Evolutionary conservation across 495 filamentous ascomycete species (phyloP), one percentile per base, ranked within the genome.

Genomic region (Chaetomium cochliodes): DNA sequence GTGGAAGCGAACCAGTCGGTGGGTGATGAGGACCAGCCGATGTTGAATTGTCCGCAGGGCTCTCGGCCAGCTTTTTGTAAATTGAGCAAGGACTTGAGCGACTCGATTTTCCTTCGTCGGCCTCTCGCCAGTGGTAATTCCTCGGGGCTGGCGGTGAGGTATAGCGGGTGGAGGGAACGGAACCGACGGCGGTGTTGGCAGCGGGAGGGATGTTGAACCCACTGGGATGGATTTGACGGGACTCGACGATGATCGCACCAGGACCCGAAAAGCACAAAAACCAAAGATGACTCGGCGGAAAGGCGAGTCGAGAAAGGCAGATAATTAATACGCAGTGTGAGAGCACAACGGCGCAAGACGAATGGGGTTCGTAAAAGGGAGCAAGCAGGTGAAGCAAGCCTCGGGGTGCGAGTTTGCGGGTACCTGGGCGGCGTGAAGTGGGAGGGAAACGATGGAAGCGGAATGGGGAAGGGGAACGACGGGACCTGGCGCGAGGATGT

Each of bases 401-500:
- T 37, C 8, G 52, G 23, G 15, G 16, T 33, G 15, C 52, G 33
- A 37, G 33, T 55, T 20, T 33, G 54, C 54, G 33, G 54, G 54
- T 57, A 37, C 54, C 54, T 57, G 54, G 53, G 54, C 54, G 37
- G 37, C 54, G 37, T 57, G 54, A 57, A 23, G 37, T 44, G 55
- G 55, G 39, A 46, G 55, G 54, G 55, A 58, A 44, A 58, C 39
- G 55, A 58, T 44, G 41, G 16, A 44, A 58, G 39, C 25, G 22
- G 39, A 44, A 46, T 28, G 55, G 63, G 65, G 68, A 67, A 72
- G 65, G 67, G 68, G 68, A 70, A 57, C 60, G 37, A 66, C 65
- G 66, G 68, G 68, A 70, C 68, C 70, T 66, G 61, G 70, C 69
- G 54, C 63, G 69, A 62, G 61, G 62, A 57, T 63, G 67, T 65